Evolutionary conservation across 179 eudicot genomes (phyloP), one percentile per base, ranked within the genome.

Genomic region (Silene coronaria): DNA sequence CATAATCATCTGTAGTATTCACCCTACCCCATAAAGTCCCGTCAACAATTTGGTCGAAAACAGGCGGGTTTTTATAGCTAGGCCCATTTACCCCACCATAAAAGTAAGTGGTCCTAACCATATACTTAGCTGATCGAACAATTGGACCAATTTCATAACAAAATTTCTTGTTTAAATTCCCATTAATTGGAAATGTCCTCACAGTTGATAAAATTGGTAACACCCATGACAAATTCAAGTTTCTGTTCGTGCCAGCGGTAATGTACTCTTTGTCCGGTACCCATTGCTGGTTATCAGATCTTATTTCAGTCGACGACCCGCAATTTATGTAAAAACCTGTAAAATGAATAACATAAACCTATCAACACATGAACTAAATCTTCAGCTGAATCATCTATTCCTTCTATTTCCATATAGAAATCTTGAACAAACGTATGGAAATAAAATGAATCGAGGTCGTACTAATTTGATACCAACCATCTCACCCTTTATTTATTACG

Each of bases 21-120:
- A 95, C 99, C 75, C 79, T 58, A 32, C 87, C 75, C 99, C 99
- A 93, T 16, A 91, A 69, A 24, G 92, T 93, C 32, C 91, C 93
- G 55, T 95, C 99, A 22, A 95, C 88, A 1, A 95, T 93, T 70
- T 92, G 99, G 76, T 95, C 96, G 63, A 95, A 95, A 77, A 95
- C 93, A 0, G 97, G 97, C 7, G 91, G 90, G 3, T 30, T 78
- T 46, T 58, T 45, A 34, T 86, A 81, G 3, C 28, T 63, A 62
- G 66, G 58, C 64, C 94, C 96, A 64, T 87, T 89, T 30, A 92
- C 78, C 74, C 91, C 96, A 3, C 97, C 99, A 34, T 95, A 95
- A 83, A 83, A 95, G 79, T 89, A 95, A 11, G 91, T 90, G 0
- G 97, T 93, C 63, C 99, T 77, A 36, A 95, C 80, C 71, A 95